Evolutionary conservation across 1,139 yeast genomes (phyloP).

Genomic region (Pichia kudriavzevii): DNA sequence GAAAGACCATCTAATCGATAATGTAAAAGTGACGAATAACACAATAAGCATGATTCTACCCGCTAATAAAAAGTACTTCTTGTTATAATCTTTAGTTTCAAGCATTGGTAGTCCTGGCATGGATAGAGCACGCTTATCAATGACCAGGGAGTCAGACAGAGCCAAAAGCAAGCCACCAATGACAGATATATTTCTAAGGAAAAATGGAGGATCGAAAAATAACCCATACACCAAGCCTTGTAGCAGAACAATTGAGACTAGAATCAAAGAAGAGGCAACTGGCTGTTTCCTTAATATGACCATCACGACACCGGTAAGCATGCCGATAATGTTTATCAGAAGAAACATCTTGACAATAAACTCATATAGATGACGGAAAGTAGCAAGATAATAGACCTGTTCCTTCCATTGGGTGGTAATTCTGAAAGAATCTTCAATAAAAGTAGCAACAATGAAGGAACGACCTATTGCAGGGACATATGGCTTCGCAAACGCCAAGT

Average conservation of each 20-base stretch:
- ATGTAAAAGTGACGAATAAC: conserved; percentile 79
- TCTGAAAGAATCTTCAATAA: conserved; percentile 82
- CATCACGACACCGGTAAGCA: conserved; percentile 67
- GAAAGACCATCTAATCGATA: conserved; percentile 68
- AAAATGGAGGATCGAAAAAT: conserved; percentile 72
- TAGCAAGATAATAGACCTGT: conserved; percentile 78
- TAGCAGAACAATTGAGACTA: conserved; percentile 64
- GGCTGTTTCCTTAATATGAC: conserved; percentile 67
- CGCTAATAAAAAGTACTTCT: conserved; percentile 78
- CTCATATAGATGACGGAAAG: conserved; percentile 72
- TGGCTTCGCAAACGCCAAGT: conserved; percentile 51
- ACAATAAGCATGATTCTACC: conserved; percentile 84
- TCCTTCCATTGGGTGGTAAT: conserved; percentile 86
- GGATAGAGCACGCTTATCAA: conserved; percentile 60
- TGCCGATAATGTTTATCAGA: conserved; percentile 53
- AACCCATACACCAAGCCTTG: conserved; percentile 92
- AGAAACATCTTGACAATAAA: conserved; percentile 71
- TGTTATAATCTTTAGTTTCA: conserved; percentile 64
- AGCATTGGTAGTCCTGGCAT: conserved; percentile 91
- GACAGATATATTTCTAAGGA: conserved; percentile 80
- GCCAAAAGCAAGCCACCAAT: conserved; percentile 91
- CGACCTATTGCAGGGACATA: conserved; percentile 84
- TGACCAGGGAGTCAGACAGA: conserved; percentile 79
- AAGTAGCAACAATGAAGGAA: conserved; percentile 87
- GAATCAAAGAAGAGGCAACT: conserved; percentile 62